Conservation (phyloP, 805 yeast genomes). For the Candida peoriensis region DNA sequence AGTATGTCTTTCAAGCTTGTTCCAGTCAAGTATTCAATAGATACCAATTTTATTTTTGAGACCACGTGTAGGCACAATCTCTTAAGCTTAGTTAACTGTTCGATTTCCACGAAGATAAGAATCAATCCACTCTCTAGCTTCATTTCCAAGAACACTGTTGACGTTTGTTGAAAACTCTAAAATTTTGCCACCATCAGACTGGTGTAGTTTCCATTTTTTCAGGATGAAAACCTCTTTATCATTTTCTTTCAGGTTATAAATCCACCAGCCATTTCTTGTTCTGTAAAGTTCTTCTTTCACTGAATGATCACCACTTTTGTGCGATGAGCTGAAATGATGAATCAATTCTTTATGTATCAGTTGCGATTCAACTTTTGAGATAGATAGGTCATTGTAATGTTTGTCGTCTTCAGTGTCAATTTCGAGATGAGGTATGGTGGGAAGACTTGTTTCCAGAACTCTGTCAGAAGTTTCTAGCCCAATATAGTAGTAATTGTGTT, state of each 20-base stretch:
- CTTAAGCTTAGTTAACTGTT: too few species aligned
- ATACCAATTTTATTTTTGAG: too few species aligned
- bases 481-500: constrained; percentile 13
- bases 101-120: constrained; percentile 8
- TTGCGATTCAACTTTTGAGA: constrained; percentile 9
- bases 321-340: neutral
- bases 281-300: constrained; percentile 16
- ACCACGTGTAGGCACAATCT: too few species aligned
- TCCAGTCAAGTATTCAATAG: too few species aligned
- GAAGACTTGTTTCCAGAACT: constrained; percentile 16
- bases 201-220: constrained; percentile 15
- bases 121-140: constrained; percentile 19
- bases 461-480: constrained; percentile 6
- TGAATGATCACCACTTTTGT: constrained; percentile 2
- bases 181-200: constrained; percentile 3
- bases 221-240: constrained; percentile 11
- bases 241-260: constrained; percentile 8
- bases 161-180: constrained; percentile 18
- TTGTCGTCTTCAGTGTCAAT: constrained; percentile 4
- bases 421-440: constrained; percentile 9
- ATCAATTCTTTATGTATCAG: constrained; percentile 18
- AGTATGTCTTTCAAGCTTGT: too few species aligned
- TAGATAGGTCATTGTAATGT: constrained; percentile 11
- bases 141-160: constrained; percentile 17
- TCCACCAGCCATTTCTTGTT: constrained; percentile 23